Evolutionary conservation across 768 basidiomycete species (phyloP).

Genomic region (Rhodotorula toruloides): DNA sequence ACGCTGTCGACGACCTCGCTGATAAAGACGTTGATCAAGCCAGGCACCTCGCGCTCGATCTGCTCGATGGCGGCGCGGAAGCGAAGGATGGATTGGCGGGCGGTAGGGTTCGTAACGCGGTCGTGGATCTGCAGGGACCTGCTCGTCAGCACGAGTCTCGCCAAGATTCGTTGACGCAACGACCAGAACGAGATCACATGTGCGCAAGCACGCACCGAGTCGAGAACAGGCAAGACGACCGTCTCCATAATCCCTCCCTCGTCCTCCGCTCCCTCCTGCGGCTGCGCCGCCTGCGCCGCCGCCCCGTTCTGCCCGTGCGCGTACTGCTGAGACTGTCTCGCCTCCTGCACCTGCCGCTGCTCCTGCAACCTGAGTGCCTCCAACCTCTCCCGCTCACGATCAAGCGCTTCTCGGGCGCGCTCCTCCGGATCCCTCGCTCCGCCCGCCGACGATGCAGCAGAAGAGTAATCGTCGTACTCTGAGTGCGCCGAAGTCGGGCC

Average conservation of each 20-base stretch:
- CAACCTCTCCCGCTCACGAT: conserved; percentile 28
- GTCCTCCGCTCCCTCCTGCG: conserved; percentile 42
- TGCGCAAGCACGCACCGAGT: conserved; percentile 62
- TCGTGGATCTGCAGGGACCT: conserved; percentile 65
- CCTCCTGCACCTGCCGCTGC: not conserved
- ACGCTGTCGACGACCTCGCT: conserved; percentile 34
- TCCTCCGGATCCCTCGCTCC: conserved; percentile 1
- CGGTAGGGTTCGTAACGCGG: conserved; percentile 76
- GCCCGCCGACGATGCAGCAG: not conserved
- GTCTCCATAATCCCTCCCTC: conserved; percentile 72
- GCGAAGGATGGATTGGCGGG: conserved; percentile 77
- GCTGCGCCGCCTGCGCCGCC: conserved; percentile 38
- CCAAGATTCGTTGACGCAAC: fast-evolving
- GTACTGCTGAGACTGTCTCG: not conserved
- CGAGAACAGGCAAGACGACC: conserved; percentile 90
- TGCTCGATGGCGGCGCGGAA: conserved; percentile 89
- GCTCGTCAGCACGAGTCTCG: not conserved
- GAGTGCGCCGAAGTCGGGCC: conserved; percentile 14
- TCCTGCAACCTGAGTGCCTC: conserved; percentile 17
- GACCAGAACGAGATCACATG: not conserved
- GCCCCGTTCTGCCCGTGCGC: conserved; percentile 17
- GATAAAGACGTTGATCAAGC: conserved; percentile 75
- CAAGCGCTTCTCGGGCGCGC: conserved; percentile 20
- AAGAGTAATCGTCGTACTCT: conserved; percentile 32
- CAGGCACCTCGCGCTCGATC: conserved; percentile 91